phyloP scores from a whole-genome alignment of 2,329 filamentous ascomycete genomes.

The Hymenotorrendiella dingleyae region DNA sequence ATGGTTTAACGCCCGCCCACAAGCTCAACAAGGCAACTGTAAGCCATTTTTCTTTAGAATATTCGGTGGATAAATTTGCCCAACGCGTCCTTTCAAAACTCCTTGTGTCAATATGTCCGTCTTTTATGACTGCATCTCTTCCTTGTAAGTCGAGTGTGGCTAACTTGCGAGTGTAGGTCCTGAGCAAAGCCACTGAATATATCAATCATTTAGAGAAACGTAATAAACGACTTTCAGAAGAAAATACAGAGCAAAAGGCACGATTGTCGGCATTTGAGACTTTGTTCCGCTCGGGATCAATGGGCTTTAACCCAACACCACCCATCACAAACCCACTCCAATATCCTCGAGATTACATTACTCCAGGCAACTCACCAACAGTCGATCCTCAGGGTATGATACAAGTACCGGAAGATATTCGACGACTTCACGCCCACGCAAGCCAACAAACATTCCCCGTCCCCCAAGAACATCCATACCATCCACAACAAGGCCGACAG shows the following conservation, averaged over 20 bases:
- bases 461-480: constrained; percentile 35
- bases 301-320: constrained; percentile 46
- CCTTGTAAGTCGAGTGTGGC: no score
- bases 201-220: constrained; percentile 90
- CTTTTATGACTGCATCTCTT: no score
- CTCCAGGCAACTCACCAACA: constrained; percentile 23
- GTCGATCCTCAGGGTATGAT: constrained; percentile 53
- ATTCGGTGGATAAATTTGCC: no score
- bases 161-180: no score
- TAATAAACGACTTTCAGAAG: constrained; percentile 74
- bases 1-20: constrained; percentile 79
- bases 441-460: constrained; percentile 30
- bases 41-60: no score
- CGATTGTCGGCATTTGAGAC: constrained; percentile 72
- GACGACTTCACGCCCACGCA: constrained; percentile 24
- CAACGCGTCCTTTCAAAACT: no score
- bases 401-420: constrained; percentile 60
- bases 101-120: no score
- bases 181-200: constrained; percentile 95
- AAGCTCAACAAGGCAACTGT: constrained; percentile 97
- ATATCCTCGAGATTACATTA: constrained; percentile 26
- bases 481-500: constrained; percentile 45
- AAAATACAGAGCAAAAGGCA: constrained; percentile 73
- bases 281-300: constrained; percentile 72
- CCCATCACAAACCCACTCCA: constrained; percentile 37